Base-by-base conservation (phyloP, 768 basidiomycete species). In the Gyrodon lividus region DNA sequence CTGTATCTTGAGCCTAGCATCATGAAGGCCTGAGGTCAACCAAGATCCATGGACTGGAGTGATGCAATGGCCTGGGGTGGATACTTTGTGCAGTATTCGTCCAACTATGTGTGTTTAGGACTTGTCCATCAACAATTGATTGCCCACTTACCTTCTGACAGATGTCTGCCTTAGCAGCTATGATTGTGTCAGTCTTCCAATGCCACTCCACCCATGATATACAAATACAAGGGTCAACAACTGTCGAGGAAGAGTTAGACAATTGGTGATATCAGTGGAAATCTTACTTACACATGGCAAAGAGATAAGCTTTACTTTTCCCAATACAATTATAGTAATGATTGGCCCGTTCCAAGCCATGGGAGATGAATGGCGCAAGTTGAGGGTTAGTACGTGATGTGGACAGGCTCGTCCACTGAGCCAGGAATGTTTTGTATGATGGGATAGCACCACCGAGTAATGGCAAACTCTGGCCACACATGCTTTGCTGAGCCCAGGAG, bases 221-320 rank as follows among this genome's bases (percentile, higher is more conserved):
- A 17, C 5, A 5, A 14, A 43, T 33, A 9, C 23, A 50, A 4
- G 23, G 48, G 17, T 50, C 41, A 14, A 49, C 40, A 17, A 49
- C 48, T 49, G 16, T 16, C 35, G 9, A 16, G 35, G 5, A 37
- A 17, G 35, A 19, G 35, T 37, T 19, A 37, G 35, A n/a, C 10
- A 31, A 31, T 37, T 17, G 35, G n/a, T 8, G 16, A 16, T 37
- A 31, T 37, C 35, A 37, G 35, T 17, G 12, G 16, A 1, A 37
- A 37, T n/a, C 35, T n/a, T 31, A n/a, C 48, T 49, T 26, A 49
- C 48, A 50, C 48, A 50, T 43, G 12, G 48, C 41, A 35, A 50
- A 43, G 5, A 50, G 7, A 26, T 43, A 50, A 2, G 48, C 31
- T 19, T 50, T 50, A 16, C 31, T 50, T 5, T 7, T n/a, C 7